Percentiles rank a stretch among this genome's conserved stretches.
Conservation (phyloP, 192 early-diverging fungal species). For the Haplosporangium gracile region DNA sequence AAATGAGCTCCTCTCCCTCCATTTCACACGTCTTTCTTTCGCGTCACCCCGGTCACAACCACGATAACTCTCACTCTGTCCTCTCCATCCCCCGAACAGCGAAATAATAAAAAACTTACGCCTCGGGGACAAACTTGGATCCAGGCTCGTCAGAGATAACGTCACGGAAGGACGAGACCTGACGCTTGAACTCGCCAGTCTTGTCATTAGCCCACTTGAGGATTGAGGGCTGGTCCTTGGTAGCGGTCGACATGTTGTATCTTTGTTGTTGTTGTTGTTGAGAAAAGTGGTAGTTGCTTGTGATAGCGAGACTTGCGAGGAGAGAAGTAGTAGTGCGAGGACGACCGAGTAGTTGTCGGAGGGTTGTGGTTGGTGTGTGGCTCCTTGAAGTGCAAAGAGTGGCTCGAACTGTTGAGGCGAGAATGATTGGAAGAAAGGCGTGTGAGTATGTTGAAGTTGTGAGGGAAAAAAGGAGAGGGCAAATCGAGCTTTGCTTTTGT, state of each 20-base stretch:
- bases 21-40: too few species aligned
- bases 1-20: too few species aligned
- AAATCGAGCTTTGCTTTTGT: neutral
- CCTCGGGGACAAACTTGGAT: slow-evolving; percentile 81
- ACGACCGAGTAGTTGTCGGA: neutral
- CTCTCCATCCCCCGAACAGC: too few species aligned
- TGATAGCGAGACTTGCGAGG: slow-evolving; percentile 9
- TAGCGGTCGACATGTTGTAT: slow-evolving; percentile 28
- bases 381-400: slow-evolving; percentile 6
- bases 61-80: too few species aligned
- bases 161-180: slow-evolving; percentile 79
- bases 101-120: slow-evolving; percentile 47
- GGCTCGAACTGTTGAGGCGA: slow-evolving; percentile 12
- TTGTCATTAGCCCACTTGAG: slow-evolving; percentile 77
- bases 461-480: slow-evolving; percentile 5
- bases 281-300: neutral
- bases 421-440: slow-evolving; percentile 8
- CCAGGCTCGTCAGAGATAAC: slow-evolving; percentile 64
- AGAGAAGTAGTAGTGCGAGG: neutral
- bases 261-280: neutral
- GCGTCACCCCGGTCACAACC: too few species aligned
- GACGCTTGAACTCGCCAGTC: slow-evolving; percentile 83
- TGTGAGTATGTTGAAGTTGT: neutral
- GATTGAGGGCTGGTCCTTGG: slow-evolving; percentile 52
- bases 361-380: neutral